These are phyloP conservation scores for Phytopythium chamaehyphon DNA, from an alignment of 352 stramenopile genomes.

Conservation along the genomic window DNA sequence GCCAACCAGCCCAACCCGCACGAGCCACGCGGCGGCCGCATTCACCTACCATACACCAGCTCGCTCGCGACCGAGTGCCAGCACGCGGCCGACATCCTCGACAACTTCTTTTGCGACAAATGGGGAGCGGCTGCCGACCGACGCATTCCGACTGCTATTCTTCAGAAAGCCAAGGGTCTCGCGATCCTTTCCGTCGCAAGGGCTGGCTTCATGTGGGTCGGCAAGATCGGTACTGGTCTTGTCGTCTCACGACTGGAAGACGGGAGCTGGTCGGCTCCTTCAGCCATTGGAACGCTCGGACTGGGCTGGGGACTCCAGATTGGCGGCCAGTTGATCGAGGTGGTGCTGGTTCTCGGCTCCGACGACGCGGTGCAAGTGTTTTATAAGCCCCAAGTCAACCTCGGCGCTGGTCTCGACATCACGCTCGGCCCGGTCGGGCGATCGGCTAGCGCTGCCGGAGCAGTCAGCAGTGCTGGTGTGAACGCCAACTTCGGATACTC, in stretches of 20 bases:
- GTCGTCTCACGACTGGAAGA: conserved; percentile 72
- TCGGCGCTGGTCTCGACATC: conserved; percentile 85
- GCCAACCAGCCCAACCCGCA: conserved; percentile 41
- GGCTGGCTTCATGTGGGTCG: conserved; percentile 49
- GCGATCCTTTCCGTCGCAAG: conserved; percentile 56
- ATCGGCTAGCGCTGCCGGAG: conserved; percentile 54
- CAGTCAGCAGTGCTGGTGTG: conserved; percentile 38
- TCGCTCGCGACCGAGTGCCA: conserved; percentile 55
- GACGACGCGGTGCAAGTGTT: conserved; percentile 84
- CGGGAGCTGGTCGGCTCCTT: conserved; percentile 84
- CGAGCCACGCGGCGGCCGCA: conserved; percentile 24
- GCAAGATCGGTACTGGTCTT: conserved; percentile 64
- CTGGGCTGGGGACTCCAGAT: conserved; percentile 78
- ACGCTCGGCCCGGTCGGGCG: conserved; percentile 82
- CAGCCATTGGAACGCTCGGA: conserved; percentile 83
- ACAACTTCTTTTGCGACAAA: conserved; percentile 64
- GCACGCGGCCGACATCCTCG: conserved; percentile 59
- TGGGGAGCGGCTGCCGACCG: conserved; percentile 40
- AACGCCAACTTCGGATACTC: conserved; percentile 91
- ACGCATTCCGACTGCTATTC: conserved; percentile 38
- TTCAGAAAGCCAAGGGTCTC: conserved; percentile 48
- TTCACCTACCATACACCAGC: conserved; percentile 51
- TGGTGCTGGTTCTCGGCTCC: conserved; percentile 91
- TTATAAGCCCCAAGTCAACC: conserved; percentile 71
- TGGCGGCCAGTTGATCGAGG: conserved; percentile 87